Conservation (phyloP, 1,139 yeast species). For the Debaryomyces coudertii region DNA sequence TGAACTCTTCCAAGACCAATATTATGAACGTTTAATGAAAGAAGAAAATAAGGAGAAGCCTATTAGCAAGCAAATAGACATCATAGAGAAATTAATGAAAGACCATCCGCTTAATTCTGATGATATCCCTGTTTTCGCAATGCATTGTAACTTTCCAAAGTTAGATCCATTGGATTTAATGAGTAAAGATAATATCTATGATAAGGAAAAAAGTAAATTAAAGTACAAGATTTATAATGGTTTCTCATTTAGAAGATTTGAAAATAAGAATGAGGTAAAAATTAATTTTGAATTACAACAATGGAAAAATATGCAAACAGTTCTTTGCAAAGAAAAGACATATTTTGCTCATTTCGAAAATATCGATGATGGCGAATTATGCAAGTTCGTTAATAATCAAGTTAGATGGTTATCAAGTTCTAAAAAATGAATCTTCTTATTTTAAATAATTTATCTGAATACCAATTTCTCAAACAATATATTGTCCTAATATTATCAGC, state of each 20-base stretch:
- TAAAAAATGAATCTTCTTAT: neutral
- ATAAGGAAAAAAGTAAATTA: neutral
- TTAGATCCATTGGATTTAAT: slow-evolving; percentile 36
- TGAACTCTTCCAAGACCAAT: slow-evolving; percentile 20
- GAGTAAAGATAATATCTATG: slow-evolving; percentile 31
- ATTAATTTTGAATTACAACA: slow-evolving; percentile 40
- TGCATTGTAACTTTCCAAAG: slow-evolving; percentile 46
- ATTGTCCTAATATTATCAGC: too few species aligned
- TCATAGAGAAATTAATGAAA: slow-evolving; percentile 15
- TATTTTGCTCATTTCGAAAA: slow-evolving; percentile 32
- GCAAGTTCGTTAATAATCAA: slow-evolving; percentile 34
- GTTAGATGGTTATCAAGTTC: slow-evolving; percentile 26
- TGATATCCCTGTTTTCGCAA: slow-evolving; percentile 28
- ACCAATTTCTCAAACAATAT: too few species aligned
- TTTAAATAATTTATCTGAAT: too few species aligned
- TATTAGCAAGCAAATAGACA: slow-evolving; percentile 9
- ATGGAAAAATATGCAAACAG: slow-evolving; percentile 35
- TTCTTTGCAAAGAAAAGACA: slow-evolving; percentile 31
- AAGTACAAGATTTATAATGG: slow-evolving; percentile 12
- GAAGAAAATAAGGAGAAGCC: slow-evolving; percentile 13
- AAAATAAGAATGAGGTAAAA: neutral
- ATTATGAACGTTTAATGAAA: slow-evolving; percentile 16
- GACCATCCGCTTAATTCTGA: slow-evolving; percentile 21
- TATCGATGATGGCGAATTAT: slow-evolving; percentile 26
- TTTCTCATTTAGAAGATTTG: slow-evolving; percentile 23